A percentile compares a stretch with the other conserved stretches of the same genome.
Conservation (phyloP, 441 rosid genomes). For the Breynia disticha region DNA sequence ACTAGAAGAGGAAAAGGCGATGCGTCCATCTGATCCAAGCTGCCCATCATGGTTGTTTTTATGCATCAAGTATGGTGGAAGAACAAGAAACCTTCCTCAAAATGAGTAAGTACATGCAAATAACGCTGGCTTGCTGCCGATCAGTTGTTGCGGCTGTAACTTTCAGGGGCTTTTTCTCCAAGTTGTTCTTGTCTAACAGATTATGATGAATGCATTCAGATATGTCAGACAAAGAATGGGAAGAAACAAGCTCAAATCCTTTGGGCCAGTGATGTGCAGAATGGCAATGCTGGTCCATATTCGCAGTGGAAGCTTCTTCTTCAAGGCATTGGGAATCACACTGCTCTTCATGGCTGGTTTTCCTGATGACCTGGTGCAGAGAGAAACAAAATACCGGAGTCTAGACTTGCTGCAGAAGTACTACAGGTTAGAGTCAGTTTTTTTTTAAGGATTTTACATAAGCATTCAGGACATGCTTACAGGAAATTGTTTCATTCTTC, state of each 20-base stretch:
- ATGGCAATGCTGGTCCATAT: conserved; percentile 42
- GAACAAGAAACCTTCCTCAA: conserved; percentile 57
- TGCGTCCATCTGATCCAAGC: conserved; percentile 48
- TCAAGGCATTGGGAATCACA: conserved; percentile 55
- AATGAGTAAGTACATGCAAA: conserved; percentile 33
- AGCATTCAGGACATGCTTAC: too few species aligned
- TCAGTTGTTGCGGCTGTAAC: too few species aligned
- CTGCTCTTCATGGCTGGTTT: conserved; percentile 59
- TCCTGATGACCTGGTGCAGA: conserved; percentile 38
- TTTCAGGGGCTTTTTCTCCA: too few species aligned
- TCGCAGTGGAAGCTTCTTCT: conserved; percentile 57
- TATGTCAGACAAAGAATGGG: conserved; percentile 69
- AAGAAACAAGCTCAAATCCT: conserved; percentile 54
- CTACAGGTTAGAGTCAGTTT: conserved; percentile 29
- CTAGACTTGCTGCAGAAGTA: conserved; percentile 49
- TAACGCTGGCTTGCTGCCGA: too few species aligned
- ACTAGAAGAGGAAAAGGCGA: conserved; percentile 51
- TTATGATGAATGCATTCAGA: conserved; percentile 18
- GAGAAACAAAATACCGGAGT: conserved; percentile 46
- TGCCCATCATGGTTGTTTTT: conserved; percentile 55
- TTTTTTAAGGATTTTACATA: too few species aligned
- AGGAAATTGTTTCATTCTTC: conserved; percentile 1
- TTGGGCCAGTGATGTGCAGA: conserved; percentile 43
- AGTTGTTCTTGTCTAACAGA: neutral
- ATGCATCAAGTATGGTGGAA: conserved; percentile 61